Base-by-base conservation (phyloP, 305 asterid genomes). In the Rubia peregrina region DNA sequence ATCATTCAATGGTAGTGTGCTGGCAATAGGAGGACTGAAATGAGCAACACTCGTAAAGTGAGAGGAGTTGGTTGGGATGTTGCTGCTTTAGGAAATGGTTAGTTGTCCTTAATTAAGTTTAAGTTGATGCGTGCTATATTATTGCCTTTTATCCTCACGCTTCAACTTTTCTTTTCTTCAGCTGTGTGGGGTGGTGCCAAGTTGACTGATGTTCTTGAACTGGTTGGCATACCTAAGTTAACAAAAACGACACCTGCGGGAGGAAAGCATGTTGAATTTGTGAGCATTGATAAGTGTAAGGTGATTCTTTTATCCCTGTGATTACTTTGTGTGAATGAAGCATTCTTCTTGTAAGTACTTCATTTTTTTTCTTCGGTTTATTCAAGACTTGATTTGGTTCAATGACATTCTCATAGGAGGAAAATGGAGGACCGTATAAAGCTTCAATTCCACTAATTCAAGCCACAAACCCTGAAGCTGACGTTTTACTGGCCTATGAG, bases 21-120 rank as follows among this genome's bases (percentile, higher is more conserved):
- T 77, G 98, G 98, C 64, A 93, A 90, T 85, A 88, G 98, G 81
- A 88, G 98, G 82, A 93, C 98, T 57, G 97, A 90, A 30, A 93
- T 93, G 98, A 93, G 98, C 87, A 84, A 87, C 67, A 85, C 76
- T 67, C 84, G 86, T 61, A 83, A 69, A 42, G 98, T 93, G 80
- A 93, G 65, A 79, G 98, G 98, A 78, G 97, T 93, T 83, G 98
- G 98, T 61, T 93, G 97, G 98, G 98, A 87, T 57, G 72, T 85
- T 81, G 83, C 95, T 76, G 97, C 97, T 4, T 65, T 93, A 75
- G 97, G 98, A 83, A 93, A 93, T 84, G 98, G 98, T 93, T 74
- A 83, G 91, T 21, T 44, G 64, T 41, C 69, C 53, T n/a, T 19
- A n/a, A 22, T 41, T 19, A 65, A 17, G n/a, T 36, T 42, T 40